Conservation (phyloP, 139 green algal genomes). For the Chlamydomonas schloesseri region DNA sequence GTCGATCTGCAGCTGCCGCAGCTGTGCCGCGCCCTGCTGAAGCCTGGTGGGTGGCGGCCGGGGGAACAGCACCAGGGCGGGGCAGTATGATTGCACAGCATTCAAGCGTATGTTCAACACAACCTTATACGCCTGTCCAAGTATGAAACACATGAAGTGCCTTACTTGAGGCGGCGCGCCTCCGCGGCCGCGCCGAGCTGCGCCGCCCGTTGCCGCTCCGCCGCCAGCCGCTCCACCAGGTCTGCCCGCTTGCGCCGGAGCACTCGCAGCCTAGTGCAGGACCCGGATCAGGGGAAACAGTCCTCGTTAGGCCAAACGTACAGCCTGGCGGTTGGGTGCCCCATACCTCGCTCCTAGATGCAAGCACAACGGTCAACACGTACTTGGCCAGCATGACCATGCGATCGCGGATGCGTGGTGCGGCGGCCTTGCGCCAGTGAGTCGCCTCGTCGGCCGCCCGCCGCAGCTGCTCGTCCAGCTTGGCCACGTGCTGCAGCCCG, state of each 20-base stretch:
- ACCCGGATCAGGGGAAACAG: no score
- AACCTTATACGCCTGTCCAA: no score
- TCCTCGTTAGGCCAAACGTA: no score
- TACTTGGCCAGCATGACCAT: slow-evolving; percentile 17
- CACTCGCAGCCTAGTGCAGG: neutral
- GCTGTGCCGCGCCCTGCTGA: neutral
- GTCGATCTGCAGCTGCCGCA: slow-evolving; percentile 46
- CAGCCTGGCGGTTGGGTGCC: no score
- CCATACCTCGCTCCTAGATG: no score
- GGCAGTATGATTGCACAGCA: no score
- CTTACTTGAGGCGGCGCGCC: neutral
- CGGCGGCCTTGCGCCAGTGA: neutral
- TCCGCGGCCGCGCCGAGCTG: neutral
- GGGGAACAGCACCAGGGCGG: no score
- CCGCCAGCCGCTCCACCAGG: slow-evolving; percentile 4
- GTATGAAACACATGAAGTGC: neutral
- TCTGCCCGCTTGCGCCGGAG: slow-evolving; percentile 16
- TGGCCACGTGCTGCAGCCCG: neutral
- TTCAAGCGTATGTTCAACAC: no score
- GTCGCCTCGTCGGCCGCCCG: neutral
- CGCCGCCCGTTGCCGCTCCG: neutral
- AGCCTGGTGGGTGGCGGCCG: neutral
- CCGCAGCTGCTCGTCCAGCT: neutral
- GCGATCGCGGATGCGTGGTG: slow-evolving; percentile 3
- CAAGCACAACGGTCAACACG: no score